These are phyloP conservation scores for Botrytis byssoidea DNA, from an alignment of 2,329 filamentous ascomycete genomes.

Conservation along the genomic window DNA sequence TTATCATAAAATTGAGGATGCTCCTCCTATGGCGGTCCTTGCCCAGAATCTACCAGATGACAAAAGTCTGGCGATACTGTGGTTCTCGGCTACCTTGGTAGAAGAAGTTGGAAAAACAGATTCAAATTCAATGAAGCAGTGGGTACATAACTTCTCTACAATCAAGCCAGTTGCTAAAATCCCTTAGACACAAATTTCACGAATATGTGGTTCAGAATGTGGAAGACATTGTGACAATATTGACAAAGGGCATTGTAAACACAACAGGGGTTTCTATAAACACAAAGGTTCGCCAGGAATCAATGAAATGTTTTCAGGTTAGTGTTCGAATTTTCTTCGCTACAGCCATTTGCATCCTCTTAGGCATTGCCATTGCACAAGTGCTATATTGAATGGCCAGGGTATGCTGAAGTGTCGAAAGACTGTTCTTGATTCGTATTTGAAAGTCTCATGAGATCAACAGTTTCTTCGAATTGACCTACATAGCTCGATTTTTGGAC, in stretches of 20 bases:
- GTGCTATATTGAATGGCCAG: neutral
- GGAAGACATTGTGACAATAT: slow-evolving; percentile 49
- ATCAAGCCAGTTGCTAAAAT: slow-evolving; percentile 20
- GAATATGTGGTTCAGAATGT: slow-evolving; percentile 52
- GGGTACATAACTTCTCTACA: slow-evolving; percentile 29
- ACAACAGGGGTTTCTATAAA: slow-evolving; percentile 42
- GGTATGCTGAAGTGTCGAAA: slow-evolving; percentile 8
- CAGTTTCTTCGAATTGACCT: neutral
- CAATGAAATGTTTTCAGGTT: slow-evolving; percentile 62
- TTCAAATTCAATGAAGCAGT: slow-evolving; percentile 57
- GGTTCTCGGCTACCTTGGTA: slow-evolving; percentile 63
- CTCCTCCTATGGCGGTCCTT: slow-evolving; percentile 46
- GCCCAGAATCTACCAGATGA: slow-evolving; percentile 48
- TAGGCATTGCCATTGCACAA: neutral
- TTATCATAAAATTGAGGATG: slow-evolving; percentile 48
- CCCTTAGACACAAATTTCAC: slow-evolving; percentile 46
- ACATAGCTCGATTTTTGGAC: neutral
- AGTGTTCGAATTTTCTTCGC: slow-evolving; percentile 11
- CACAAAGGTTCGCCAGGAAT: slow-evolving; percentile 50
- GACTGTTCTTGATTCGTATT: neutral
- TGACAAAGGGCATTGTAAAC: slow-evolving; percentile 43
- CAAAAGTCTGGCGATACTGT: slow-evolving; percentile 58
- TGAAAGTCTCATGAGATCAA: neutral
- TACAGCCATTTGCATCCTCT: neutral
- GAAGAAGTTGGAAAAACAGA: slow-evolving; percentile 70